Base-by-base conservation (phyloP, 1,284 basidiomycete genomes). In the Leccinum fuscescens region DNA sequence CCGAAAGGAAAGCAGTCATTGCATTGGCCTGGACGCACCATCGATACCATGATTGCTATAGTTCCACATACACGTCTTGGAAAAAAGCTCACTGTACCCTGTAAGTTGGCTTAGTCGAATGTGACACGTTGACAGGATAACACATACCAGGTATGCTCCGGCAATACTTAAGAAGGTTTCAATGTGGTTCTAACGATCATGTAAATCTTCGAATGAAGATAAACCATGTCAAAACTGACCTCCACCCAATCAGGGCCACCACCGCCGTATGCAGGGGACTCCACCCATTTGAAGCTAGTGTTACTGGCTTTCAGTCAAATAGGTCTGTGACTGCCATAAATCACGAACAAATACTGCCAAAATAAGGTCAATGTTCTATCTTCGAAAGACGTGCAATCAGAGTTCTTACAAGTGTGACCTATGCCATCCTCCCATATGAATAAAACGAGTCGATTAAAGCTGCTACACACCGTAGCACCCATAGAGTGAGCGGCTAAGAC, bases 171-270 rank as follows among this genome's bases (percentile, higher is more conserved):
- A 81, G 68, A 92, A 88, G 0, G 90, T 82, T 72, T 94, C 92
- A 54, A 95, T 82, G 69, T 94, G 85, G 61, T 90, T 82, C 90
- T 66, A 42, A 44, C 44, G 44, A 57, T 24, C 42, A 52, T 20
- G 14, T 59, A 24, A 59, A 54, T 42, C 24, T 44, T 49, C 7
- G 15, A 15, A 51, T 8, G 2, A 51, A 15, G 3, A 7, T 39
- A 37, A 2, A 1, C 17, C 42, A 20, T 20, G n/a, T 3, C 33
- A 11, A n/a, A 14, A 52, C 61, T 51, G 61, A 90, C 90, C 80
- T 98, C 96, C 15, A 97, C 93, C 97, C 97, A 99, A 33, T 84
- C 79, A 2, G 87, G 78, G 1, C 96, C 97, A 15, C 94, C 96
- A 3, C 86, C 86, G 4, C 96, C 96, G 66, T 90, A 90, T 53